These are phyloP conservation scores for Isatis tinctoria DNA, from an alignment of 345 rosid species.

Conservation along the genomic window DNA sequence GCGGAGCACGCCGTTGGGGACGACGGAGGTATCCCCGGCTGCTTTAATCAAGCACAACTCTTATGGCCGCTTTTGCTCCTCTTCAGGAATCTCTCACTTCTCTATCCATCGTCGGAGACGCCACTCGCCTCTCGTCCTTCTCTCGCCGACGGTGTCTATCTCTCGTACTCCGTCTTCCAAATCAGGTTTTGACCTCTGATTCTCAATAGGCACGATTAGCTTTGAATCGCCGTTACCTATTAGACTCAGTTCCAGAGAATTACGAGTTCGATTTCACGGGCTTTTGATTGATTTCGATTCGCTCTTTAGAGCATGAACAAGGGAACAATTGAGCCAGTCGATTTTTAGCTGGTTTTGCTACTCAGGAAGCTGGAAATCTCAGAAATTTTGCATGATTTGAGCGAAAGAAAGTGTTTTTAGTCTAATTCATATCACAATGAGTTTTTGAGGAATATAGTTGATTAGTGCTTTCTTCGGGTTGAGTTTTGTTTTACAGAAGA, in stretches of 20 bases:
- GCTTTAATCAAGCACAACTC: constrained; percentile 16
- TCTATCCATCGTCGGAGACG: constrained; percentile 34
- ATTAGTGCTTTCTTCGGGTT: not conserved
- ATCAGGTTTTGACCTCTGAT: constrained; percentile 46
- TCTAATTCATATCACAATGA: not conserved
- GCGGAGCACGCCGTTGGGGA: constrained; percentile 70
- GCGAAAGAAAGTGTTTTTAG: not conserved
- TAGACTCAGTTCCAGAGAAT: not conserved
- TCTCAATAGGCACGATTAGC: not conserved
- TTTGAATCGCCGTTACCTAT: not conserved
- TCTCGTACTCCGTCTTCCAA: constrained; percentile 25
- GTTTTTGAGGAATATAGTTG: not conserved
- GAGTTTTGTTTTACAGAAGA: not conserved
- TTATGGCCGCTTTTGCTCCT: constrained; percentile 18
- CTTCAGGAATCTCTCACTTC: constrained; percentile 16
- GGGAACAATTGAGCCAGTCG: not conserved
- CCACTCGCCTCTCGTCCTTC: constrained; percentile 25
- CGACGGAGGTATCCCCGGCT: constrained; percentile 41
- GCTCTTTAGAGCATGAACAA: not conserved
- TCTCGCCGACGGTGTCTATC: constrained; percentile 33
- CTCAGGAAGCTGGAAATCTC: not conserved
- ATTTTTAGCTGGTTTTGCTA: no score
- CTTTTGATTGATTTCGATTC: not conserved
- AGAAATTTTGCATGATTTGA: not conserved
- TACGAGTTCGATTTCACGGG: not conserved